A percentile compares a stretch with the other conserved stretches of the same genome.
These are phyloP conservation scores for Cardamine occulta DNA, from an alignment of 345 rosid species.

Conservation along the genomic window DNA sequence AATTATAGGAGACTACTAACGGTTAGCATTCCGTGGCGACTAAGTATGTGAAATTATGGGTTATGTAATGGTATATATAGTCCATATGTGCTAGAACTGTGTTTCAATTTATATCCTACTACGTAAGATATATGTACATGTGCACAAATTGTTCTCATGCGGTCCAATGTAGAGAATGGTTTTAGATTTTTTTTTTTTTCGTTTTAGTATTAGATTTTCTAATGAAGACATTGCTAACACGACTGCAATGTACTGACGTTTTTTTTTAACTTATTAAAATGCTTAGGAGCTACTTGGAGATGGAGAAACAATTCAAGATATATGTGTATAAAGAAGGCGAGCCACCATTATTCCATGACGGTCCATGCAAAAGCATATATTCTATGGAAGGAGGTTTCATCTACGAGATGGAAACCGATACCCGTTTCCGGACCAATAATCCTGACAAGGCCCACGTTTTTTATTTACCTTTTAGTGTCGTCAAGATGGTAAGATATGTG, in stretches of 20 bases:
- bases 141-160: not conserved
- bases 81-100: not conserved
- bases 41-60: not conserved
- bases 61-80: not conserved
- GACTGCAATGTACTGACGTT: not conserved
- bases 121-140: not conserved
- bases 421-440: constrained; percentile 55
- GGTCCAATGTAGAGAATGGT: not conserved
- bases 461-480: constrained; percentile 82
- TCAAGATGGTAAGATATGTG: constrained; percentile 74
- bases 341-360: constrained; percentile 82
- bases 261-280: not conserved
- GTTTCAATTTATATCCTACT: not conserved
- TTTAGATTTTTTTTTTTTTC: too few species aligned
- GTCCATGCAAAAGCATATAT: constrained; percentile 93
- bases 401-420: constrained; percentile 51
- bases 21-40: not conserved
- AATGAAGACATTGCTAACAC: not conserved
- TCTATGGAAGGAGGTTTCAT: constrained; percentile 91
- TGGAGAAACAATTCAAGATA: constrained; percentile 81
- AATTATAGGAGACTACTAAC: not conserved
- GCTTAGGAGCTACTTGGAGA: constrained; percentile 83
- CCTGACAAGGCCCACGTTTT: constrained; percentile 74
- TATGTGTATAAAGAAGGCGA: constrained; percentile 85
- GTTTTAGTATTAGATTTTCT: not conserved